Evolutionary conservation across 1,139 yeast genomes (phyloP).

Genomic region (Pichia norvegensis): DNA sequence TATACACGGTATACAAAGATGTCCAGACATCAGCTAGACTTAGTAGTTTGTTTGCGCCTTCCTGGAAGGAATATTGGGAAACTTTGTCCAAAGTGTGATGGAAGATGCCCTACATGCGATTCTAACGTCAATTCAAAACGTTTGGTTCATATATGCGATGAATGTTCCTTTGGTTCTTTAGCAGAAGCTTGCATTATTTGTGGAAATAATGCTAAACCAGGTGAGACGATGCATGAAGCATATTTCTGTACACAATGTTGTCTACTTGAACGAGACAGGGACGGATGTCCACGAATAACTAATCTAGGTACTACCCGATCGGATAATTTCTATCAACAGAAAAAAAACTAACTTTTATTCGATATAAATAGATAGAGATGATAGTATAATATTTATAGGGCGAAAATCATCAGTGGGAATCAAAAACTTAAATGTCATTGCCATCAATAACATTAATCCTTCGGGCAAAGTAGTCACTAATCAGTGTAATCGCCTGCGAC

Average conservation of each 20-base stretch:
- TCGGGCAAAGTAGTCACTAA: constrained; percentile 1
- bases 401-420: background rate
- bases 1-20: too few relatives aligned
- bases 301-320: constrained; percentile 72
- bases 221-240: constrained; percentile 33
- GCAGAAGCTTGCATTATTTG: constrained; percentile 69
- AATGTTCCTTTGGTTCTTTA: constrained; percentile 69
- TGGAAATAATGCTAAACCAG: constrained; percentile 49
- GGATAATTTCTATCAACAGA: constrained; percentile 60
- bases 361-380: background rate
- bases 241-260: constrained; percentile 87
- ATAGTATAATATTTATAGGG: background rate
- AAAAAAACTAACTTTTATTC: constrained; percentile 23
- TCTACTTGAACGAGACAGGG: constrained; percentile 68
- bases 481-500: constrained; percentile 1
- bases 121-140: constrained; percentile 72
- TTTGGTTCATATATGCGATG: constrained; percentile 74
- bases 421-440: constrained; percentile 1
- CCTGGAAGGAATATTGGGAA: constrained; percentile 69
- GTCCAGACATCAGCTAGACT: constrained; percentile 89
- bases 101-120: constrained; percentile 87
- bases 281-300: constrained; percentile 85
- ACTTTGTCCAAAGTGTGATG: constrained; percentile 83
- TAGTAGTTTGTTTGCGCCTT: constrained; percentile 77
- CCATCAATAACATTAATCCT: constrained; percentile 8